A percentile compares a stretch with the other conserved stretches of the same genome.
These are phyloP conservation scores for Aurantiochytrium sp. DNA, from an alignment of 108 stramenopile species.

Conservation along the genomic window DNA sequence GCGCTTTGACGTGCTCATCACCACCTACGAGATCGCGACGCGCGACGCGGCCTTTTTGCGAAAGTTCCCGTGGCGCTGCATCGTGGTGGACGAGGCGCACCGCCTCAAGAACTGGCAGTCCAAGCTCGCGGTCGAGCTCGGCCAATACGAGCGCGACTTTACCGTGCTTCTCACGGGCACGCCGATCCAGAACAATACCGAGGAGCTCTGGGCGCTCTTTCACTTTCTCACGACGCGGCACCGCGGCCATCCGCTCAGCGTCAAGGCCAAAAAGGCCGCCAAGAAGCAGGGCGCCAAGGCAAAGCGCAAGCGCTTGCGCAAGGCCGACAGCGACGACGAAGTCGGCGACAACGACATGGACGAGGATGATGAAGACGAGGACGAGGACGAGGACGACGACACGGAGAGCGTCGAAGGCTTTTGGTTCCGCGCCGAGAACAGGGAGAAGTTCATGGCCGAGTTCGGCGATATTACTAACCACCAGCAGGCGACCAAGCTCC, in stretches of 20 bases:
- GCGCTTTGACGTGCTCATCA: slow-evolving; percentile 88
- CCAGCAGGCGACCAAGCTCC: slow-evolving; percentile 79
- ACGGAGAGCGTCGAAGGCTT: not conserved
- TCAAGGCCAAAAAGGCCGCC: slow-evolving; percentile 29
- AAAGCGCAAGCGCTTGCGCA: not conserved
- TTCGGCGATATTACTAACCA: slow-evolving; percentile 77
- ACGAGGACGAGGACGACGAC: not conserved
- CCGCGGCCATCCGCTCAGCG: not conserved
- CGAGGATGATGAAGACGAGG: no score
- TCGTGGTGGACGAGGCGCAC: slow-evolving; percentile 93
- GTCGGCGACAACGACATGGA: no score
- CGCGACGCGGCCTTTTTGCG: slow-evolving; percentile 73
- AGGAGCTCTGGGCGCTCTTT: slow-evolving; percentile 78
- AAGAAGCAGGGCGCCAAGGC: not conserved
- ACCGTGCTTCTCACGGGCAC: slow-evolving; percentile 90
- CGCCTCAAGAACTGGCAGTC: slow-evolving; percentile 80
- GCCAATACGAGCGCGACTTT: slow-evolving; percentile 53
- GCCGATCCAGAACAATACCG: slow-evolving; percentile 91
- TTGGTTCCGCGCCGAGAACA: not conserved
- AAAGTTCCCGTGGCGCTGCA: slow-evolving; percentile 69
- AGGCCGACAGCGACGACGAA: no score
- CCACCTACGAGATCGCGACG: slow-evolving; percentile 88
- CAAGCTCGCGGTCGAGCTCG: slow-evolving; percentile 28
- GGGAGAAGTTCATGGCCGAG: slow-evolving; percentile 56
- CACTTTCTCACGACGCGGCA: slow-evolving; percentile 41